These are phyloP conservation scores for Aspergillus eucalypticola DNA, from an alignment of 2,329 filamentous ascomycete species.

Conservation along the genomic window DNA sequence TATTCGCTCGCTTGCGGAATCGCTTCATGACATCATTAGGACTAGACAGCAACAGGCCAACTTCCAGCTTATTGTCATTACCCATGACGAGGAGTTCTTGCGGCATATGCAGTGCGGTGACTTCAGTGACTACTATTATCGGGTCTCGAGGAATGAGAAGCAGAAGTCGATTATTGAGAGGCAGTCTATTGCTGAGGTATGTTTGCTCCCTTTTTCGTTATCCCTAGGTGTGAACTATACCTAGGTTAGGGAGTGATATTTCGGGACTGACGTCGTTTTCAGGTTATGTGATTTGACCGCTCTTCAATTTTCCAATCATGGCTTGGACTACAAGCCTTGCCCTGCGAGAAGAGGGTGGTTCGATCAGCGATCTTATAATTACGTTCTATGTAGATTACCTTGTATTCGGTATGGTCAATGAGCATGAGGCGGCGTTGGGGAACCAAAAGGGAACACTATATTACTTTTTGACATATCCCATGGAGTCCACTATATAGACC, in stretches of 20 bases:
- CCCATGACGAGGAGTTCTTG: conserved; percentile 96
- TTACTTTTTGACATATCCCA: background rate
- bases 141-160: conserved; percentile 76
- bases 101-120: conserved; percentile 91
- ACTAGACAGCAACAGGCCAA: conserved; percentile 81
- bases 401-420: background rate
- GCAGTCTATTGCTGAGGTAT: conserved; percentile 54
- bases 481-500: background rate
- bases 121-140: conserved; percentile 89
- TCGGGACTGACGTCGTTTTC: background rate
- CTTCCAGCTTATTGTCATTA: conserved; percentile 98
- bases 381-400: background rate
- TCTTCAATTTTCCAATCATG: background rate
- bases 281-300: background rate
- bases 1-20: conserved; percentile 82
- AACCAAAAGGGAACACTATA: background rate
- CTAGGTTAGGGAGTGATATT: conserved; percentile 16
- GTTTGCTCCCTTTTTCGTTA: conserved; percentile 10
- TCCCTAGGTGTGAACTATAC: background rate
- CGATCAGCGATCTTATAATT: background rate
- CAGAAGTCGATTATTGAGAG: conserved; percentile 86
- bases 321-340: background rate
- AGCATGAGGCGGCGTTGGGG: conserved; percentile 1
- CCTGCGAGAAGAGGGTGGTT: background rate
- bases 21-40: conserved; percentile 83